Evolutionary conservation across 1,284 basidiomycete genomes (phyloP), one percentile per base, ranked within the genome.

Genomic region (Trametes versicolor): DNA sequence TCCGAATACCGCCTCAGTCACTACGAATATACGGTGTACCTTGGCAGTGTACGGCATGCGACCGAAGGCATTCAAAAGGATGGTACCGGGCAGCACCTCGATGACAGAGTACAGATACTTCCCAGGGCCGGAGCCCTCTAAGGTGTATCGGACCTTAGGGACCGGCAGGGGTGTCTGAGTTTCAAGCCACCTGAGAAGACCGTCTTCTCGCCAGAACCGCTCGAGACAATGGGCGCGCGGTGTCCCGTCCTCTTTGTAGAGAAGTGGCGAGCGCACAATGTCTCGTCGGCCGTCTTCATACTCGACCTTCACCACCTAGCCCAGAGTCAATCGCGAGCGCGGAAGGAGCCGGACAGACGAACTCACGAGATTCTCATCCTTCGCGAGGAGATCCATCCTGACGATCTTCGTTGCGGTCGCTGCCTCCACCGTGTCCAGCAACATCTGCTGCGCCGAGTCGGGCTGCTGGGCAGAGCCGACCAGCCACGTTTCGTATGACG

Each of bases 51-150:
- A 59, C 1, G 57, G 41, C 0, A 25, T 9, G 13, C 9, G 8
- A 2, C 64, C 64, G 21, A 51, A 55, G 3, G 54, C 45, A 41
- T 66, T 60, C 27, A 62, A 9, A 12, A 66, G 9, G 13, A 58
- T 43, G 25, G 49, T 29, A 6, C 64, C 62, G 4, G 32, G 62
- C 15, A 63, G 8, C 50, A 54, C 49, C 50, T 63, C 62, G 29
- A 63, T 59, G 6, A 63, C 45, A 17, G 43, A 43, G 15, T 49
- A 48, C 6, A 51, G 43, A n/a, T 15, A 43, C 7, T n/a, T 23
- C 8, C 36, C 45, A 21, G 47, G 53, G 37, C n/a, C 36, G 0
- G 49, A 6, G 13, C 43, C 7, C 1, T 27, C 15, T 7, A 59
- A 27, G 8, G 59, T 25, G 25, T 15, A 21, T 2, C 27, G 51